These are phyloP conservation scores for Lodderomyces jiufengensis DNA, from an alignment of 1,139 yeast genomes.

Conservation along the genomic window DNA sequence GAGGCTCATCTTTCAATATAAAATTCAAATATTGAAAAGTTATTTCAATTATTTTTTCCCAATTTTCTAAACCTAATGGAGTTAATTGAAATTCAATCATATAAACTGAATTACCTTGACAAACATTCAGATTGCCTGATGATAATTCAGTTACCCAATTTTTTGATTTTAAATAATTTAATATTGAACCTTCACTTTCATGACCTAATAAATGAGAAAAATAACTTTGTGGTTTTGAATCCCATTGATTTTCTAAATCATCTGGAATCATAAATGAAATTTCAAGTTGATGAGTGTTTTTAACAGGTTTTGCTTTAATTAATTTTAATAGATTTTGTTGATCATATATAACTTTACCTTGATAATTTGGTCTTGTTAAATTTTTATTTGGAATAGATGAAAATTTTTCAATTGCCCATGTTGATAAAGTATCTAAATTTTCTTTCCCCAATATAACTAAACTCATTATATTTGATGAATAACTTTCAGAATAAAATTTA, in stretches of 20 bases:
- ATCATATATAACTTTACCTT: conserved; percentile 27
- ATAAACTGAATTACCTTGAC: conserved; percentile 67
- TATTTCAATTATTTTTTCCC: conserved; percentile 55
- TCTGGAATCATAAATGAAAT: conserved; percentile 75
- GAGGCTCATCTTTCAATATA: conserved; percentile 50
- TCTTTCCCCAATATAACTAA: conserved; percentile 83
- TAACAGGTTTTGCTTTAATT: conserved; percentile 74
- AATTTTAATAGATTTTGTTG: conserved; percentile 50
- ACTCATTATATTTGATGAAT: conserved; percentile 81
- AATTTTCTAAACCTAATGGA: conserved; percentile 60
- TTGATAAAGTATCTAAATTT: conserved; percentile 62
- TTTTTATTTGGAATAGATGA: conserved; percentile 56
- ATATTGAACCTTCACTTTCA: conserved; percentile 80
- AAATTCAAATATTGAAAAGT: conserved; percentile 72
- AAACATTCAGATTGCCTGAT: conserved; percentile 68
- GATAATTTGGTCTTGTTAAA: conserved; percentile 48
- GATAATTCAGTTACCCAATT: conserved; percentile 82
- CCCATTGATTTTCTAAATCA: conserved; percentile 59
- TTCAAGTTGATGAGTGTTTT: conserved; percentile 67
- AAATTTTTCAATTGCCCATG: conserved; percentile 71
- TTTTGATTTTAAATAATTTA: conserved; percentile 57
- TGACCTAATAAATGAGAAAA: conserved; percentile 85
- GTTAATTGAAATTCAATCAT: conserved; percentile 73
- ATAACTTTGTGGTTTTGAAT: conserved; percentile 65
- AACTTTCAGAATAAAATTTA: conserved; percentile 57